Evolutionary conservation across 768 basidiomycete species (phyloP), one percentile per base, ranked within the genome.

Genomic region (Tephrocybe sp.): DNA sequence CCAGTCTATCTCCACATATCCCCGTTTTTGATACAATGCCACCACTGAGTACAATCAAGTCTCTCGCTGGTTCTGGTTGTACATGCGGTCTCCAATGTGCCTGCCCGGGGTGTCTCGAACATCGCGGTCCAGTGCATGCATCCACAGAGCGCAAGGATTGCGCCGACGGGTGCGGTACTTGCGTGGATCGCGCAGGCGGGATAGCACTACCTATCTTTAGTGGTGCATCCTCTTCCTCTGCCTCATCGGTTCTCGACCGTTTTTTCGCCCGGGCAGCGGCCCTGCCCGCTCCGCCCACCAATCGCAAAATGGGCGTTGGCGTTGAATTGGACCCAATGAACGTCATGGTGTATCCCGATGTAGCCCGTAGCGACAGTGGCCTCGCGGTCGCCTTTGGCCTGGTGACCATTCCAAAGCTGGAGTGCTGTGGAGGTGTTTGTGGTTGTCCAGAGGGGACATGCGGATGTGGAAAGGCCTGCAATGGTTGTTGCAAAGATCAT

Each of bases 101-200:
- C 12, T 91, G 88, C 64, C 87, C 87, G 0, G 87, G 87, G 27
- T 91, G 88, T 60, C 63, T 78, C 9, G 75, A 86, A 56, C 88
- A 90, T 60, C 83, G 86, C n/a, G 80, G 82, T 1, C 49, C 65
- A 15, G 72, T 73, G 15, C 63, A 81, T 51, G 76, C 69, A 16
- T 72, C 72, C 37, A 58, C 70, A 15, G 74, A 80, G 38, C 78
- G 76, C 45, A 66, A 58, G 21, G 68, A 72, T 53, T 79, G 78
- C 59, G 69, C 67, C n/a, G 73, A 77, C 27, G 78, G 78, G 16
- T 89, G 87, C 59, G 70, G 74, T 5, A 75, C 78, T 19, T 90
- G 87, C 57, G 67, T 89, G 24, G 87, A 89, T 62, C 67, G 73
- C 51, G 63, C 58, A 21, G 55, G 65, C 24, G 78, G 74, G 7